Base-by-base conservation (phyloP, 2,329 filamentous ascomycete genomes). In the Cephalotrichum gorgonifer region DNA sequence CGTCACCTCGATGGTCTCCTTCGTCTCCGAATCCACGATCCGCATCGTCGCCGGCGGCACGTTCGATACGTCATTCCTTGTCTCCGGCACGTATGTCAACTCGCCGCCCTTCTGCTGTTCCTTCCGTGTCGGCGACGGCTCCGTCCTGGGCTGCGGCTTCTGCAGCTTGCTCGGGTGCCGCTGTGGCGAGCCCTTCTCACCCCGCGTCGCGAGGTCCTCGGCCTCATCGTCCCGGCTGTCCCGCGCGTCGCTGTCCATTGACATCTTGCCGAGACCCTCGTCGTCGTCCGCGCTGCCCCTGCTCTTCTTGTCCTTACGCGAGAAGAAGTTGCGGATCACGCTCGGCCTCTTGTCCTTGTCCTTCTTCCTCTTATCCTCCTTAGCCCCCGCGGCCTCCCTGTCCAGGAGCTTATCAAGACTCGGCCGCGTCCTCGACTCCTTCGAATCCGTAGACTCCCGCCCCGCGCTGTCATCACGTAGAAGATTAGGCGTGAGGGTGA, bases 401-500 rank as follows among this genome's bases (percentile, higher is more conserved):
- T 89, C 86, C 4, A 78, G 74, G 30, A 78, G 69, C 67, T 86
- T 89, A 54, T 95, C 89, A 43, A 94, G 71, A 61, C 87, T 94
- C 46, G 77, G 71, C 46, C 79, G 74, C 49, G 75, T 69, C 63
- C 76, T 79, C 51, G 62, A 58, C 57, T 73, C 81, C 55, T 68
- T 69, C 2, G 66, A 68, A 22, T 70, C 67, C 11, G 60, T 61
- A 2, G 67, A 68, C 74, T 91, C 63, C 69, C 73, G 64, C 69
- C 76, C 52, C 38, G 72, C 67, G 54, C 72, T 75, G 56, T 96
- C 90, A 56, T 97, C 91, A 39, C 91, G 83, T 38, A 97, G 71
- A 48, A 98, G 69, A 57, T 95, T 95, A 2, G 93, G 93, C 3
- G 93, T 98, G 42, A 98, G 77, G 1, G 90, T 95, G 56, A 98